Conservation (phyloP, 2,329 filamentous ascomycete species). For the Scortechinia acanthostroma region DNA sequence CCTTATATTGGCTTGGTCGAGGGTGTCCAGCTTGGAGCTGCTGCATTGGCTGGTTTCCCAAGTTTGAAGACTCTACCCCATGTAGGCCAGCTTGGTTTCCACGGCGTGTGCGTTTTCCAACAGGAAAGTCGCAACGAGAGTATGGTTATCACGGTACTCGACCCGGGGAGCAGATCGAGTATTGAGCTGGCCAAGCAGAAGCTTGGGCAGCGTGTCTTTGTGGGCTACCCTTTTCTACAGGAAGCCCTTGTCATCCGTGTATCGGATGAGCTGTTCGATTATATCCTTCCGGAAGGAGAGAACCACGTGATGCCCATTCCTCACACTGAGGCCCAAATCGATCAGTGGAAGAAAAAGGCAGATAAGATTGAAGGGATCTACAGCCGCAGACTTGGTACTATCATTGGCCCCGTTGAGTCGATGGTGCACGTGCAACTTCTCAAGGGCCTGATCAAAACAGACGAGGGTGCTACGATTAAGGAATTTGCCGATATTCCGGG, state of each 20-base stretch:
- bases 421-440: constrained; percentile 89
- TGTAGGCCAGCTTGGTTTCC: constrained; percentile 72
- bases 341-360: constrained; percentile 78
- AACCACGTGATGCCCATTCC: constrained; percentile 51
- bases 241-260: constrained; percentile 86
- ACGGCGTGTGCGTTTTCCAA: constrained; percentile 90
- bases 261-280: constrained; percentile 89
- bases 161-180: constrained; percentile 65
- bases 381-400: constrained; percentile 81
- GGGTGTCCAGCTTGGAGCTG: constrained; percentile 73
- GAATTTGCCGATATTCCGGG: constrained; percentile 83
- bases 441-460: constrained; percentile 81
- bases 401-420: constrained; percentile 80
- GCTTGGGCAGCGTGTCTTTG: constrained; percentile 78
- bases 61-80: constrained; percentile 81
- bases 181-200: constrained; percentile 69
- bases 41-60: constrained; percentile 88
- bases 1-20: constrained; percentile 77
- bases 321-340: constrained; percentile 70
- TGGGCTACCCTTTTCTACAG: constrained; percentile 90
- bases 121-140: constrained; percentile 94
- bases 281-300: constrained; percentile 60
- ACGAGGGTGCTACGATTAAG: constrained; percentile 84
- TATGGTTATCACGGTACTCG: constrained; percentile 79
- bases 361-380: constrained; percentile 78